phyloP scores from a whole-genome alignment of 225 moss, liverwort and hornwort species.

The Sphagnum contortum region DNA sequence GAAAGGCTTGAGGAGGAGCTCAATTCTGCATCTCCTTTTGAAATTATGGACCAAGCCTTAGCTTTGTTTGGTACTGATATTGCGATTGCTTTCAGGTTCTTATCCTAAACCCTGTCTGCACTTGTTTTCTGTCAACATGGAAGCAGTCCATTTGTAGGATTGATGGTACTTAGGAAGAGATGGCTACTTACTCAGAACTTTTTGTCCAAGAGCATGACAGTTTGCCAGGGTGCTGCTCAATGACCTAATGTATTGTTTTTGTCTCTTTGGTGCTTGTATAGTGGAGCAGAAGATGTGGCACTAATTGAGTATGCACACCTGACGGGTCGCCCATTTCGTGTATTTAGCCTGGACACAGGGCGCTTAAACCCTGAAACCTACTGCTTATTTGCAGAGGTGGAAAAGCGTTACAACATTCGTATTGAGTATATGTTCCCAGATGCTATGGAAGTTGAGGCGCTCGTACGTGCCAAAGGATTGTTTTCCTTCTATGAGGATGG shows the following conservation, averaged over 20 bases:
- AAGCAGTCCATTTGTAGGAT: background rate
- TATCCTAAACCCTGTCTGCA: no score
- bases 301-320: conserved; percentile 90
- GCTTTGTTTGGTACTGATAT: conserved; percentile 64
- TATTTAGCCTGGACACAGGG: conserved; percentile 96
- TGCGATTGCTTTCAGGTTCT: conserved; percentile 92
- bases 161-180: background rate
- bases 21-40: conserved; percentile 59
- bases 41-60: conserved; percentile 65
- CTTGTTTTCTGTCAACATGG: background rate
- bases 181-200: background rate
- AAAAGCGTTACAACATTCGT: conserved; percentile 81
- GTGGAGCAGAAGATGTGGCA: conserved; percentile 96
- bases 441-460: conserved; percentile 81
- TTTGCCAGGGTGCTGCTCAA: no score
- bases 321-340: conserved; percentile 82
- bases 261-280: conserved; percentile 4
- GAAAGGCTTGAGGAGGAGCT: conserved; percentile 42
- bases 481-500: conserved; percentile 98
- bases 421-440: conserved; percentile 97
- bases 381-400: conserved; percentile 65
- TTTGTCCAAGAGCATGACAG: background rate
- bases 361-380: conserved; percentile 74
- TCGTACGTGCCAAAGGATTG: conserved; percentile 83
- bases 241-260: no score